Evolutionary conservation across 208 protist species (phyloP).

Genomic region (Acanthamoeba quina): DNA sequence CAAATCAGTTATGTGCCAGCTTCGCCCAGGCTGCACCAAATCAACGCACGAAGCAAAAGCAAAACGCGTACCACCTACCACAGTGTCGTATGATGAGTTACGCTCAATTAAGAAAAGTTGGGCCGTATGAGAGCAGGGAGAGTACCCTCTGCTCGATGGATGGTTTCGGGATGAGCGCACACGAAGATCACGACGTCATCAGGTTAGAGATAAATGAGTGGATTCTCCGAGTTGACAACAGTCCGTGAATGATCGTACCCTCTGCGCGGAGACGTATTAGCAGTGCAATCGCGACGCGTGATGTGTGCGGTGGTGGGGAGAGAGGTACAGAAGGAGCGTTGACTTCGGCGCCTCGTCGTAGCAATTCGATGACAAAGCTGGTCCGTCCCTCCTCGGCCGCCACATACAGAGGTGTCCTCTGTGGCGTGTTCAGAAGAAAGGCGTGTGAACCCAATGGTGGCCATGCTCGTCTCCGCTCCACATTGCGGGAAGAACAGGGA

Average conservation of each 20-base stretch:
- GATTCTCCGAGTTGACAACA: background rate
- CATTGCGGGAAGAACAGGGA: background rate
- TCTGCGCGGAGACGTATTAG: background rate
- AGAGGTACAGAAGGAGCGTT: constrained; percentile 21
- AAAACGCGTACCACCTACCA: background rate
- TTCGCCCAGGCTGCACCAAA: background rate
- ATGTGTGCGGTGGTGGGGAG: background rate
- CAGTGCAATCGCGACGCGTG: background rate
- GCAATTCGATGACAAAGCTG: constrained; percentile 11
- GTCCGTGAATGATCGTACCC: background rate
- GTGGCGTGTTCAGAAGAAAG: background rate
- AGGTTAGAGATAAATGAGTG: too few species aligned
- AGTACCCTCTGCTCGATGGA: too few species aligned
- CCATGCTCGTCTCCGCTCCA: too few species aligned
- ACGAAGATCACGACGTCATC: too few species aligned
- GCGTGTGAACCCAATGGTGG: too few species aligned
- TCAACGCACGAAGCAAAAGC: background rate
- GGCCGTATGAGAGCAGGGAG: too few species aligned
- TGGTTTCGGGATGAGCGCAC: too few species aligned
- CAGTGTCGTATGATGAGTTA: background rate
- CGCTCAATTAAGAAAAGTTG: too few species aligned
- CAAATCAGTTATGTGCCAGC: background rate
- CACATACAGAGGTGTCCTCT: constrained; percentile 31
- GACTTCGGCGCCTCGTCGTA: constrained; percentile 15
- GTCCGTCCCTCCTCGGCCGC: constrained; percentile 10